These are phyloP conservation scores for Chytriomyces hyalinus DNA, from an alignment of 192 early-diverging fungal species.

Conservation along the genomic window DNA sequence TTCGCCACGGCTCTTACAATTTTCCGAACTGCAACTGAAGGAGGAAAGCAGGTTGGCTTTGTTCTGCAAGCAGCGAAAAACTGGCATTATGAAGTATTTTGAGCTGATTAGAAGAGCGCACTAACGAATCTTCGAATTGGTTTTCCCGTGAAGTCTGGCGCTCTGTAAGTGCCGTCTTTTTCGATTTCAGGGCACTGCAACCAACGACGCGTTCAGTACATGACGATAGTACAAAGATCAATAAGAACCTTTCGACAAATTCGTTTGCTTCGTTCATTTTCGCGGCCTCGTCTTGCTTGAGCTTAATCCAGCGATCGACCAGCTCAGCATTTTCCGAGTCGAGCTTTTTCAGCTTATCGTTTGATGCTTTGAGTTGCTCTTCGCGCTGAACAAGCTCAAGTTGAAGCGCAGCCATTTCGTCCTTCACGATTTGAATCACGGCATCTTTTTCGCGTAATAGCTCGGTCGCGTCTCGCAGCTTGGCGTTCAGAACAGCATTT, in stretches of 20 bases:
- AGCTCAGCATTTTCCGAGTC: constrained; percentile 84
- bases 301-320: constrained; percentile 80
- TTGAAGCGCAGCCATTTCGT: constrained; percentile 88
- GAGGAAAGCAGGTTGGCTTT: constrained; percentile 43
- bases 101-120: neutral
- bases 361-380: constrained; percentile 52
- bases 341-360: constrained; percentile 69
- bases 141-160: neutral
- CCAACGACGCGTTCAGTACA: neutral
- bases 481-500: constrained; percentile 25
- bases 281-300: constrained; percentile 88
- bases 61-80: neutral
- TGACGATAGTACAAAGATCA: constrained; percentile 33
- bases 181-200: constrained; percentile 30
- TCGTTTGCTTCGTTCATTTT: constrained; percentile 93
- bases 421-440: constrained; percentile 90
- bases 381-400: constrained; percentile 82
- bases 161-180: constrained; percentile 6
- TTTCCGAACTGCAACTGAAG: constrained; percentile 49
- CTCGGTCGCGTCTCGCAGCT: constrained; percentile 42
- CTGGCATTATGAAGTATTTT: neutral
- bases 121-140: constrained; percentile 25
- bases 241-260: constrained; percentile 78
- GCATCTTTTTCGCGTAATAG: constrained; percentile 85
- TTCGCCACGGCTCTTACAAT: constrained; percentile 29